Percentiles rank a stretch among this genome's conserved stretches.
phyloP scores from a whole-genome alignment of 192 early-diverging fungal species.

The Phlyctochytrium bullatum region DNA sequence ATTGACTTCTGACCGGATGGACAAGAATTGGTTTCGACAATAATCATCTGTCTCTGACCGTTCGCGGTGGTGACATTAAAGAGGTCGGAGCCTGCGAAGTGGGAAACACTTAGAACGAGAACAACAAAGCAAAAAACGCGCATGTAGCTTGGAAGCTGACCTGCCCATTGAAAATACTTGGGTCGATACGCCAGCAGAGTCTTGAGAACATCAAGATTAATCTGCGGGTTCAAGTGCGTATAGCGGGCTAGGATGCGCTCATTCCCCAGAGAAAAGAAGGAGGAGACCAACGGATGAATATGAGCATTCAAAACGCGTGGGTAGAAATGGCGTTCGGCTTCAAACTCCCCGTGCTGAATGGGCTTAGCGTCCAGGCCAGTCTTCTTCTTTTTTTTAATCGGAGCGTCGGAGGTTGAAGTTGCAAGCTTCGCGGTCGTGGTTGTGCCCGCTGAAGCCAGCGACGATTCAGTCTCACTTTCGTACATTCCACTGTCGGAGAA shows the following conservation, averaged over 20 bases:
- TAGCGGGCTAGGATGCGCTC: conserved; percentile 86
- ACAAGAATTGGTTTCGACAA: conserved; percentile 89
- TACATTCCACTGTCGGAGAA: conserved; percentile 2
- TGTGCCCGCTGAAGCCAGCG: background rate
- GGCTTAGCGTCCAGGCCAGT: conserved; percentile 13
- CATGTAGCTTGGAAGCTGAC: conserved; percentile 30
- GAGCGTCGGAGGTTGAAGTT: too few species aligned
- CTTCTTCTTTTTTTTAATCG: conserved; percentile 7
- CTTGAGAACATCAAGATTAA: conserved; percentile 60
- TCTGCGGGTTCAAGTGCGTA: conserved; percentile 82
- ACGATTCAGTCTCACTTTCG: background rate
- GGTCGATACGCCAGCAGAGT: conserved; percentile 59
- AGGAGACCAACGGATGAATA: conserved; percentile 82
- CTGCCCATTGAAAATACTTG: conserved; percentile 84
- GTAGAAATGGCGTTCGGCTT: conserved; percentile 83
- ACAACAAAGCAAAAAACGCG: background rate
- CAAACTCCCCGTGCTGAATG: conserved; percentile 64
- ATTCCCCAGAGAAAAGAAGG: conserved; percentile 82
- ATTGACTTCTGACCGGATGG: conserved; percentile 88
- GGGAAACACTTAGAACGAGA: background rate
- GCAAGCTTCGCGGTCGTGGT: too few species aligned
- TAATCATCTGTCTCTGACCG: conserved; percentile 88
- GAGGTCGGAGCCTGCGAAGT: conserved; percentile 62
- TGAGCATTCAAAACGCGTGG: conserved; percentile 84
- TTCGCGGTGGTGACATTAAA: conserved; percentile 81